A percentile compares a stretch with the other conserved stretches of the same genome.
Conservation (phyloP, 1,139 yeast genomes). For the Scheffersomyces cryptocercus region DNA sequence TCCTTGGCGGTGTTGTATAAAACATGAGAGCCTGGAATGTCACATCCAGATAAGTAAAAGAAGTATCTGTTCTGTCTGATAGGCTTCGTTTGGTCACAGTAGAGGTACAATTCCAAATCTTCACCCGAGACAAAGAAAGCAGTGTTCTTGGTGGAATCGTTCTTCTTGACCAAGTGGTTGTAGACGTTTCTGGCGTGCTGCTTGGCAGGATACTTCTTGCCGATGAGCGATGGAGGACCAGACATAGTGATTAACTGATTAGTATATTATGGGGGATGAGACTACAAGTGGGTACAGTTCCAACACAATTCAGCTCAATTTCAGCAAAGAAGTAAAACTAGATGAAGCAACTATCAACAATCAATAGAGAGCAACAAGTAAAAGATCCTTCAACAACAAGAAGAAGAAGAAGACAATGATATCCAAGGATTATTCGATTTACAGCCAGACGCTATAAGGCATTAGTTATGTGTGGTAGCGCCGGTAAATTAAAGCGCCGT, state of each 20-base stretch:
- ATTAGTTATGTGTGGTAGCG: too few relatives aligned
- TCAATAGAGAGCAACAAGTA: not conserved
- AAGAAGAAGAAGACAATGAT: not conserved
- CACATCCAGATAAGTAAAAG: constrained; percentile 83
- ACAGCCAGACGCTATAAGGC: too few relatives aligned
- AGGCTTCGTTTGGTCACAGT: constrained; percentile 77
- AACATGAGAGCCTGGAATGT: constrained; percentile 74
- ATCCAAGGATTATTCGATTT: too few relatives aligned
- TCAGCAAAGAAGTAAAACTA: too few relatives aligned
- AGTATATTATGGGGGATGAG: not conserved
- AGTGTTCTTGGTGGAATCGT: constrained; percentile 17
- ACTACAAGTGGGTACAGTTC: not conserved
- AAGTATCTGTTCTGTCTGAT: constrained; percentile 91
- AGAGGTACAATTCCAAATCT: constrained; percentile 59
- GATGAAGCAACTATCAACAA: too few relatives aligned
- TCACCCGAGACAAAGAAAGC: constrained; percentile 71
- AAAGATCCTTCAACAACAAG: not conserved
- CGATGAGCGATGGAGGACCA: constrained; percentile 14
- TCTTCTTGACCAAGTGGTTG: constrained; percentile 36
- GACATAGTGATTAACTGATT: constrained; percentile 2
- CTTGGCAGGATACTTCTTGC: constrained; percentile 70
- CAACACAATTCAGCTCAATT: too few relatives aligned
- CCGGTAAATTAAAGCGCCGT: too few relatives aligned
- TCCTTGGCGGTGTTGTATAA: constrained; percentile 57
- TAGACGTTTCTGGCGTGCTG: constrained; percentile 60